Conservation (phyloP, 257 asterid genomes). For the Cinchona pubescens region DNA sequence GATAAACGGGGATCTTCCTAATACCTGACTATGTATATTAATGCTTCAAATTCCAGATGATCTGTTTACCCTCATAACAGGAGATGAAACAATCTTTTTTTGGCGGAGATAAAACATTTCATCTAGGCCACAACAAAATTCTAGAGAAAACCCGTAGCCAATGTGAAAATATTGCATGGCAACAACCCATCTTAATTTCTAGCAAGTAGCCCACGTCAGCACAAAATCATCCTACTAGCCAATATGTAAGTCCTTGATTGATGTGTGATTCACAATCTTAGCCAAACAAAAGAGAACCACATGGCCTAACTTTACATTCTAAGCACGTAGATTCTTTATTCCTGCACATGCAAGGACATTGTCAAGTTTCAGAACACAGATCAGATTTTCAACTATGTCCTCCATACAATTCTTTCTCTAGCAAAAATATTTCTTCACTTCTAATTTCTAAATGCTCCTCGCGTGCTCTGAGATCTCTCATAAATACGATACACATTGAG, state of each 20-base stretch:
- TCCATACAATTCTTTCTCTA: not conserved
- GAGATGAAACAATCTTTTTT: too few relatives aligned
- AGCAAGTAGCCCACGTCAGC: not conserved
- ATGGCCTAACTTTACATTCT: not conserved
- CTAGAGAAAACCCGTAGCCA: too few relatives aligned
- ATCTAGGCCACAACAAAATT: too few relatives aligned
- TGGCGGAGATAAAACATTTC: too few relatives aligned
- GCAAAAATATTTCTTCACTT: not conserved
- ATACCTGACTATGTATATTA: too few relatives aligned
- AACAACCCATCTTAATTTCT: not conserved
- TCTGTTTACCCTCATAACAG: too few relatives aligned
- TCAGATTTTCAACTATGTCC: not conserved
- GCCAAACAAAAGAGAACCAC: not conserved
- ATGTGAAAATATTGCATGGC: not conserved
- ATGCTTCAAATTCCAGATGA: too few relatives aligned
- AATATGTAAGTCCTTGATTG: not conserved
- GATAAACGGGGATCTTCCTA: too few relatives aligned
- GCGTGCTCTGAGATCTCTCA: too few relatives aligned
- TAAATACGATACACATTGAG: too few relatives aligned
- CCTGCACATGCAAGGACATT: not conserved
- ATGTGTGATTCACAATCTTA: not conserved
- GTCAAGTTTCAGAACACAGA: not conserved
- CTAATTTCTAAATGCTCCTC: too few relatives aligned
- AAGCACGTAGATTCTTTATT: not conserved
- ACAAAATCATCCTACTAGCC: not conserved